These are phyloP conservation scores for Brasilioporus rufonigricans DNA, from an alignment of 768 basidiomycete genomes.

Conservation along the genomic window DNA sequence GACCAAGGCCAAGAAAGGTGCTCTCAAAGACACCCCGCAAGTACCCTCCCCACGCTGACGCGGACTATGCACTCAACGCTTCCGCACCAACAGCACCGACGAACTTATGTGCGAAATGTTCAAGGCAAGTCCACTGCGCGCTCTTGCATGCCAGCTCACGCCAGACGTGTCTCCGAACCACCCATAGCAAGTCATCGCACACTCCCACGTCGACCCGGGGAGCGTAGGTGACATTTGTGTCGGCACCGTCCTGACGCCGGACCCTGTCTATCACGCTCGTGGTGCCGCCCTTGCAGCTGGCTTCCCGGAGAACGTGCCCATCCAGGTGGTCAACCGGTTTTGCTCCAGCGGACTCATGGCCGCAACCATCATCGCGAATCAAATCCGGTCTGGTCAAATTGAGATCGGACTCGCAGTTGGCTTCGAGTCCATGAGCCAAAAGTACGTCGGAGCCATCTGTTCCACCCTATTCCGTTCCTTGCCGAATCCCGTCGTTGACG, in stretches of 20 bases:
- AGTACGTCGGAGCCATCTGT: conserved; percentile 39
- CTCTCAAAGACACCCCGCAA: conserved; percentile 65
- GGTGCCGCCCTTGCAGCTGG: conserved; percentile 78
- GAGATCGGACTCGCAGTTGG: conserved; percentile 79
- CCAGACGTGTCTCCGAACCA: background rate
- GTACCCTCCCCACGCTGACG: conserved; percentile 15
- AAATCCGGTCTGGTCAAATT: conserved; percentile 75
- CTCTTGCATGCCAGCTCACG: background rate
- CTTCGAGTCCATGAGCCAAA: conserved; percentile 84
- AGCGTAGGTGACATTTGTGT: conserved; percentile 77
- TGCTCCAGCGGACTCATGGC: conserved; percentile 90
- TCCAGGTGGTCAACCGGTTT: conserved; percentile 75
- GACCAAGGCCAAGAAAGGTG: conserved; percentile 76
- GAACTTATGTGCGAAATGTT: conserved; percentile 82
- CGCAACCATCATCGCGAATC: conserved; percentile 70
- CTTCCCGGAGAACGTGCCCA: conserved; percentile 71
- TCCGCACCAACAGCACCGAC: conserved; percentile 52
- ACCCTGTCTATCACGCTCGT: conserved; percentile 67
- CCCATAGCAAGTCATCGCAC: conserved; percentile 53
- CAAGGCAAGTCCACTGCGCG: conserved; percentile 43
- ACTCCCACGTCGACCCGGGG: conserved; percentile 58
- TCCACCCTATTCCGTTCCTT: background rate
- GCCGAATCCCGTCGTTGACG: background rate
- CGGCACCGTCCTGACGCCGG: conserved; percentile 69
- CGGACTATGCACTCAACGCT: conserved; percentile 8